Percentiles rank a stretch among this genome's conserved stretches.
These are phyloP conservation scores for Cladosporium austrohemisphaericum DNA, from an alignment of 2,329 filamentous ascomycete genomes.

Conservation along the genomic window DNA sequence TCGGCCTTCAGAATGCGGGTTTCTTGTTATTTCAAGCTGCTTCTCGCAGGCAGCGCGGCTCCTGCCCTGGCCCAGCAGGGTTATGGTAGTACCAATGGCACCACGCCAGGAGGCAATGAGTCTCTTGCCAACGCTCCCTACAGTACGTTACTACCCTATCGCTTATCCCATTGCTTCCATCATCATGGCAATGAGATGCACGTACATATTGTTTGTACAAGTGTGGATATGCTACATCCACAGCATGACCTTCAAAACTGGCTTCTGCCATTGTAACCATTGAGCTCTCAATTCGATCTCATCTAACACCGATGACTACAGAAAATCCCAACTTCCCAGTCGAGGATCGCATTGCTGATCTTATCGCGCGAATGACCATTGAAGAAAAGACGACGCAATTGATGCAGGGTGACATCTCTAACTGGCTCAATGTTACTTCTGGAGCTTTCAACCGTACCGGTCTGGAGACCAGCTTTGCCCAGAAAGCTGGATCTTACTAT, in stretches of 20 bases:
- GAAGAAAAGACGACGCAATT: conserved; percentile 68
- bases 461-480: conserved; percentile 62
- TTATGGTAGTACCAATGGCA: conserved; percentile 15
- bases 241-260: too few relatives aligned
- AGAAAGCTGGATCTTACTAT: conserved; percentile 66
- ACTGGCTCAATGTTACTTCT: conserved; percentile 68
- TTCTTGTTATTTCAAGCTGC: neutral
- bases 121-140: conserved; percentile 36
- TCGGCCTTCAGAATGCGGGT: neutral
- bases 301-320: neutral
- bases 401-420: conserved; percentile 62
- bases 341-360: conserved; percentile 62
- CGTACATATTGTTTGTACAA: too few relatives aligned
- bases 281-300: neutral
- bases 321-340: conserved; percentile 58
- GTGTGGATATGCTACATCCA: too few relatives aligned
- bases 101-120: conserved; percentile 10
- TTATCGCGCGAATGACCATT: conserved; percentile 69
- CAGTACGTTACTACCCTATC: conserved; percentile 23
- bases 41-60: neutral
- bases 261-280: too few relatives aligned
- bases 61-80: neutral
- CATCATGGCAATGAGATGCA: too few relatives aligned
- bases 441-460: conserved; percentile 66
- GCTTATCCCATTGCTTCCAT: neutral